Evolutionary conservation across 805 yeast species (phyloP).

Genomic region (Candida ascalaphidarum): DNA sequence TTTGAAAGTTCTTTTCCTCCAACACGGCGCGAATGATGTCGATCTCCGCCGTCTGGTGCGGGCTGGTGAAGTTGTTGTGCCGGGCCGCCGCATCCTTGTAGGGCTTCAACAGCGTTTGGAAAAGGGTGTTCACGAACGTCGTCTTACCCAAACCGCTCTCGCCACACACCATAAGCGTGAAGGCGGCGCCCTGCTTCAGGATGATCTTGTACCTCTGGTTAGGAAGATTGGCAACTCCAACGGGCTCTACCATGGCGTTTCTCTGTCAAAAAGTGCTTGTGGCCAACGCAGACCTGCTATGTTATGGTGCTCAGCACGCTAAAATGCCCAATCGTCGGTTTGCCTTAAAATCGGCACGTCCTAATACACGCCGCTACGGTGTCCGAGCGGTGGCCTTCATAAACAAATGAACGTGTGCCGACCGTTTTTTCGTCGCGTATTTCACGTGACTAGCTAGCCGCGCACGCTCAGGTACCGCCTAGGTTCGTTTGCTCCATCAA

Average conservation of each 20-base stretch:
- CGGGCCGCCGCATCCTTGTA: slow-evolving; percentile 47
- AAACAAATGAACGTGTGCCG: too few relatives aligned
- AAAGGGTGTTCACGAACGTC: slow-evolving; percentile 81
- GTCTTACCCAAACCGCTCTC: slow-evolving; percentile 90
- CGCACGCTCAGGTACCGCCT: too few relatives aligned
- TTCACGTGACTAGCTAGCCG: too few relatives aligned
- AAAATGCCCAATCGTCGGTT: too few relatives aligned
- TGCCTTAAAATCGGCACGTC: too few relatives aligned
- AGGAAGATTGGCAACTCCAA: slow-evolving; percentile 67
- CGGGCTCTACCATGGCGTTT: slow-evolving; percentile 52
- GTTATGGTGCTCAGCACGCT: too few relatives aligned
- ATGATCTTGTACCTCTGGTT: slow-evolving; percentile 75
- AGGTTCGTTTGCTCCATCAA: too few relatives aligned
- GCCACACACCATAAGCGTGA: slow-evolving; percentile 83
- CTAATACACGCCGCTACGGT: too few relatives aligned
- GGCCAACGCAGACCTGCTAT: too few relatives aligned
- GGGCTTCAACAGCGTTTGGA: slow-evolving; percentile 64
- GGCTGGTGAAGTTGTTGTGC: slow-evolving; percentile 45
- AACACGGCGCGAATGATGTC: slow-evolving; percentile 72
- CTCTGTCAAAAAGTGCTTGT: too few relatives aligned
- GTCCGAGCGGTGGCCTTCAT: too few relatives aligned
- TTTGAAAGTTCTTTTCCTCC: slow-evolving; percentile 75
- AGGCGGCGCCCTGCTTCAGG: slow-evolving; percentile 65
- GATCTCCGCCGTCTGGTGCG: slow-evolving; percentile 65
- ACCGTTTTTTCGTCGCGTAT: too few relatives aligned